Evolutionary conservation across 2,329 filamentous ascomycete genomes (phyloP), one percentile per base, ranked within the genome.

Genomic region (Myriangium duriaei): DNA sequence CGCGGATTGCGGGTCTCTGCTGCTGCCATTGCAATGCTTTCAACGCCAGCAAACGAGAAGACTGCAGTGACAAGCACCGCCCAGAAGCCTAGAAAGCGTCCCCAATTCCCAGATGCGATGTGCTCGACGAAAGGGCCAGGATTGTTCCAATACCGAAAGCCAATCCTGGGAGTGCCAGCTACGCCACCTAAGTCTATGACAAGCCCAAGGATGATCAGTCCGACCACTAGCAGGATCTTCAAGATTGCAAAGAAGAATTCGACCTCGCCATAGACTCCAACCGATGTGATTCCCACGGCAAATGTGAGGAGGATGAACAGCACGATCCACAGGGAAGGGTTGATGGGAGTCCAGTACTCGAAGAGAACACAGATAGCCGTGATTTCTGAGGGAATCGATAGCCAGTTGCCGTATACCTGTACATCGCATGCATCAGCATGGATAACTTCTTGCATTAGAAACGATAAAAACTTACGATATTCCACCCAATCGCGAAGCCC

Each of bases 1-100:
- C 65, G 51, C 1, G 71, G 71, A 44, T 71, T 68, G 34, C 59
- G 56, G 2, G 67, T 67, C 52, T 74, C 70, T 4, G 67, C 70
- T 1, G 68, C 70, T 3, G 69, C 66, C 12, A 15, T 10, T 46
- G 71, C 65, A 11, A 68, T 67, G 7, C 74, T 59, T 13, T 62
- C 64, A 48, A 76, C 71, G 11, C 66, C 65, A 34, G 68, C 67
- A 46, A 67, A 71, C 14, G 65, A 61, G 49, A 71, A 72, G 31
- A 55, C 62, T 14, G 61, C 63, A 37, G 62, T 51, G 30, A 51
- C 46, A 32, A 53, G 49, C 9, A 50, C 49, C 4, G 33, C 40
- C 36, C 49, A 48, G 41, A 53, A 52, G 9, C 49, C 52, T 21
- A 49, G 51, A 49, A 47, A 57, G 10, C 34, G 32, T n/a, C 41